Conservation (phyloP, 129 eudicot genomes). For the Centella asiatica region DNA sequence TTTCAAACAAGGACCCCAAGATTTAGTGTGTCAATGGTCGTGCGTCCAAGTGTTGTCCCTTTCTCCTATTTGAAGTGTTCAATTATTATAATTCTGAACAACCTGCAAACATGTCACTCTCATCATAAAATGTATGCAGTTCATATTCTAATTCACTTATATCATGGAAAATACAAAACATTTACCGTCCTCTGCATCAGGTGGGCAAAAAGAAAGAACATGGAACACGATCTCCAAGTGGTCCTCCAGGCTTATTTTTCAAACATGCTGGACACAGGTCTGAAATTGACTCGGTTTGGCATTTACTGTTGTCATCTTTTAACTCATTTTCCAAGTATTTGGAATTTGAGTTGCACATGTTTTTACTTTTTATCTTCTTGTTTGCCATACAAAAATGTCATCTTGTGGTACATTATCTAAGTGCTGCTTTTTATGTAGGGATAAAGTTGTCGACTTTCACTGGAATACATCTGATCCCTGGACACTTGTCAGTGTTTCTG, state of each 20-base stretch:
- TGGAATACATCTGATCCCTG: conserved; percentile 79
- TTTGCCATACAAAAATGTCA: not conserved
- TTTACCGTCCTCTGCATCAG: no score
- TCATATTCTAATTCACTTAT: no score
- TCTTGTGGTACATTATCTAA: not conserved
- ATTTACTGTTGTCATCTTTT: no score
- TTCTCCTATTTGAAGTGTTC: no score
- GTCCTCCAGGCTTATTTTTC: conserved; percentile 81
- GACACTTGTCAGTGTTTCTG: conserved; percentile 82
- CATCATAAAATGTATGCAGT: no score
- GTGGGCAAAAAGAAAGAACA: conserved; percentile 53
- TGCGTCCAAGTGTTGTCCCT: no score
- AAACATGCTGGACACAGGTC: conserved; percentile 95
- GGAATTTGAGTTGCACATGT: not conserved
- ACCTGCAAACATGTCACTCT: no score
- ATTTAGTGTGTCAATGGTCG: no score
- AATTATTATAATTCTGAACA: no score
- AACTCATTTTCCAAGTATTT: not conserved
- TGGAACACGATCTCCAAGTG: conserved; percentile 36
- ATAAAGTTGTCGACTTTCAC: conserved; percentile 82
- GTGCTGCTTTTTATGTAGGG: conserved; percentile 27
- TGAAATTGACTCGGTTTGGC: conserved; percentile 1
- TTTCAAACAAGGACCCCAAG: no score
- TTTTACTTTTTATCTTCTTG: not conserved
- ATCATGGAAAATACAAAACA: no score